phyloP scores from a whole-genome alignment of 805 yeast genomes.

The Candida fluviatilis region DNA sequence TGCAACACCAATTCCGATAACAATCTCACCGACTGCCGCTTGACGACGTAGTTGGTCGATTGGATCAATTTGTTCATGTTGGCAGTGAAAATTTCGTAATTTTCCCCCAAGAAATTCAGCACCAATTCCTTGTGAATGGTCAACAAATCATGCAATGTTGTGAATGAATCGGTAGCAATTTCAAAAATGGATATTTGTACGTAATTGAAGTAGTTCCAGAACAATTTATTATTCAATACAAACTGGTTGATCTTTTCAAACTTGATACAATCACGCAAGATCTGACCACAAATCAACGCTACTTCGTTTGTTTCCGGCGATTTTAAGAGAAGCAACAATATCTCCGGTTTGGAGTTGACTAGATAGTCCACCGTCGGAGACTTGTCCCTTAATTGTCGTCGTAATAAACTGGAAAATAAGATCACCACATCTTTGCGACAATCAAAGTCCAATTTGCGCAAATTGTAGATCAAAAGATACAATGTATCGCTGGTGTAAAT shows the following conservation, averaged over 20 bases:
- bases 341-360: conserved; percentile 54
- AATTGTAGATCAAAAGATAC: conserved; percentile 51
- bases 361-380: conserved; percentile 87
- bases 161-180: conserved; percentile 84
- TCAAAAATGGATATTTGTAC: conserved; percentile 79
- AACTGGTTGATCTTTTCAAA: conserved; percentile 64
- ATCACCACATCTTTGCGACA: conserved; percentile 78
- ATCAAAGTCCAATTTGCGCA: conserved; percentile 79
- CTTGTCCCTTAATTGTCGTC: conserved; percentile 71
- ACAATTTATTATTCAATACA: conserved; percentile 52
- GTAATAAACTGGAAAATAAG: conserved; percentile 69
- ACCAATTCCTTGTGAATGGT: conserved; percentile 67
- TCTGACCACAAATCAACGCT: conserved; percentile 70
- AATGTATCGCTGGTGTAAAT: conserved; percentile 70
- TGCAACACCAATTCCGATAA: conserved; percentile 68
- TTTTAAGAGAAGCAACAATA: conserved; percentile 56
- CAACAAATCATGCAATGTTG: conserved; percentile 66
- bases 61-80: conserved; percentile 67
- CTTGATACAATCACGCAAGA: conserved; percentile 80
- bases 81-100: conserved; percentile 55
- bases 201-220: conserved; percentile 84
- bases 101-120: conserved; percentile 60
- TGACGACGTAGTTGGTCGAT: conserved; percentile 83
- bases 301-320: conserved; percentile 74
- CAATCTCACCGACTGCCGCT: conserved; percentile 81